Evolutionary conservation across 2,329 filamentous ascomycete genomes (phyloP), one percentile per base, ranked within the genome.

Genomic region (Zarea fungicola): DNA sequence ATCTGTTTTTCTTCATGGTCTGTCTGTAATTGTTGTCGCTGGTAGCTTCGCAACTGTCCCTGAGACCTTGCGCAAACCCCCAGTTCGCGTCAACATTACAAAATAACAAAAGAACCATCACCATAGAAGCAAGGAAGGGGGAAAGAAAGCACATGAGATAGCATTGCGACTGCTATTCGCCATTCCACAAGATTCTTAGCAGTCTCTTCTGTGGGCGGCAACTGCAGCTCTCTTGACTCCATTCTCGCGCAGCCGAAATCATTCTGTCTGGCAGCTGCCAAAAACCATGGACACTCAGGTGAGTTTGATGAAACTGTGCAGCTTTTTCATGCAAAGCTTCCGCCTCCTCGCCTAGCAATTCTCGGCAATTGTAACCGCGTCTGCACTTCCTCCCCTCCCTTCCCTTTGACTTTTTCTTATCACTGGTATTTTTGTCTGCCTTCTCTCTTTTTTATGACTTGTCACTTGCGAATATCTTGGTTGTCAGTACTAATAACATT

Each of bases 251-350:
- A 42, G n/a, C 32, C 39, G 49, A 50, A 34, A 26, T 26, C 45
- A 32, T 29, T 23, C 44, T 46, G 54, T 42, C 49, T 52, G 52
- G 41, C 52, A 50, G 41, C 51, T 53, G 49, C 52, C 53, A 49
- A 39, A 48, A 49, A 59, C 39, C 37, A 67, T 67, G 65, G 64
- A 67, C 55, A 62, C 65, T 46, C 60, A 63, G 57, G 65, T 67
- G 58, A 52, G 65, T 64, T 54, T 42, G 32, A 23, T 47, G 32
- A 25, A 26, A 34, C 25, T 48, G 42, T 41, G 45, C 39, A 50
- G 28, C 40, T 35, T 36, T 44, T 26, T 41, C 35, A 25, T 25
- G 42, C 29, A 11, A 36, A 31, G 14, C 28, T 45, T 41, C 37
- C 34, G n/a, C n/a, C 39, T 39, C 50, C 28, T 48, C 19, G 40